Percentiles rank a stretch among this genome's conserved stretches.
Conservation (phyloP, 192 early-diverging fungal genomes). For the Obelidium mucronatum region DNA sequence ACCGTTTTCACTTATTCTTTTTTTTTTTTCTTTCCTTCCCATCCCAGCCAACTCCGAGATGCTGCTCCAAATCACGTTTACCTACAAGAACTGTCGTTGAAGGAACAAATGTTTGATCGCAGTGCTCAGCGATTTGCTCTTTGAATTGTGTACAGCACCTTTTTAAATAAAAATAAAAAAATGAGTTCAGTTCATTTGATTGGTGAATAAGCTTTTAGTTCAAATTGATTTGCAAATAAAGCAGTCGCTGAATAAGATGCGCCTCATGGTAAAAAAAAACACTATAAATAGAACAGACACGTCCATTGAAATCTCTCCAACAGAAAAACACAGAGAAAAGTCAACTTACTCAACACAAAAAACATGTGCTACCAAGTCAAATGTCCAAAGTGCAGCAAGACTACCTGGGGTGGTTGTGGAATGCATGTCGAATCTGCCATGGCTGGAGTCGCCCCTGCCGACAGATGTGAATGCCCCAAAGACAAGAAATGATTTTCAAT, state of each 20-base stretch:
- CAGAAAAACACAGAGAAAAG: too few relatives aligned
- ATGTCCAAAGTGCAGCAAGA: constrained; percentile 36
- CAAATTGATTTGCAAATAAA: too few relatives aligned
- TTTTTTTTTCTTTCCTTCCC: constrained; percentile 3
- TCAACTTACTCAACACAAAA: too few relatives aligned
- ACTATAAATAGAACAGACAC: too few relatives aligned
- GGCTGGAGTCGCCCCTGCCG: constrained; percentile 14
- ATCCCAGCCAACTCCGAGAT: constrained; percentile 73
- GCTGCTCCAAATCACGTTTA: constrained; percentile 80
- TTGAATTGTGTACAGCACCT: constrained; percentile 7
- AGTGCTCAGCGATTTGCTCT: constrained; percentile 38
- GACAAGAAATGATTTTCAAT: too few relatives aligned
- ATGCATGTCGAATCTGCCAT: constrained; percentile 34
- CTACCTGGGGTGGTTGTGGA: constrained; percentile 41
- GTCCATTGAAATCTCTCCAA: too few relatives aligned
- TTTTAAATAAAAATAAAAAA: background rate
- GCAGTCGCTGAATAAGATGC: too few relatives aligned
- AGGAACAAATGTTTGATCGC: constrained; percentile 86
- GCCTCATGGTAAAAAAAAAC: too few relatives aligned
- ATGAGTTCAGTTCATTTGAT: too few relatives aligned
- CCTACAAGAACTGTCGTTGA: constrained; percentile 76
- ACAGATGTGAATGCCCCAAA: constrained; percentile 30
- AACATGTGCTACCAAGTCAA: constrained; percentile 27
- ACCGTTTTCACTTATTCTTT: constrained; percentile 60
- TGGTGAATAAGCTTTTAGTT: too few relatives aligned